Percentiles rank a stretch among this genome's conserved stretches.
Conservation (phyloP, 1,139 yeast genomes). For the Candida neerlandica region DNA sequence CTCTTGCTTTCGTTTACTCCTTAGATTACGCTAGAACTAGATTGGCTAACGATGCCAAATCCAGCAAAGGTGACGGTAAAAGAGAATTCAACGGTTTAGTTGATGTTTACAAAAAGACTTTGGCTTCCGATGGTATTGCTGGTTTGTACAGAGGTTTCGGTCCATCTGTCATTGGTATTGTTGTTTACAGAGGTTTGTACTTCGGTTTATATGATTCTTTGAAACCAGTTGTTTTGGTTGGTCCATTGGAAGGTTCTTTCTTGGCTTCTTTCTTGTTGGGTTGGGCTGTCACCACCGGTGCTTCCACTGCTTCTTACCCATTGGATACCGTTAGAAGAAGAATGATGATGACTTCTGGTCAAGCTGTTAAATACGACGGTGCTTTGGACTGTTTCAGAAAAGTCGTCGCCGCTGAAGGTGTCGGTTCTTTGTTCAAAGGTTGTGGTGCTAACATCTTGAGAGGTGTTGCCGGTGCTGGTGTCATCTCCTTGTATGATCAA, state of each 20-base stretch:
- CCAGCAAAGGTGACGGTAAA: constrained; percentile 45
- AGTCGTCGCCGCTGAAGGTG: constrained; percentile 57
- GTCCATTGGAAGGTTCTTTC: constrained; percentile 59
- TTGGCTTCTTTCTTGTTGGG: constrained; percentile 57
- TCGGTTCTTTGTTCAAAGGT: constrained; percentile 54
- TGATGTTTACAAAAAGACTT: constrained; percentile 56
- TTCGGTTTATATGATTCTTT: constrained; percentile 57
- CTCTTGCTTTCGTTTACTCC: constrained; percentile 56
- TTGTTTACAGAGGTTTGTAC: constrained; percentile 60
- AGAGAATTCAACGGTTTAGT: constrained; percentile 57
- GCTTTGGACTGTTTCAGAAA: constrained; percentile 51
- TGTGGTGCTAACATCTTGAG: constrained; percentile 60
- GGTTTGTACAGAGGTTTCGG: constrained; percentile 63
- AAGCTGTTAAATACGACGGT: constrained; percentile 56
- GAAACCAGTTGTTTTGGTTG: constrained; percentile 56
- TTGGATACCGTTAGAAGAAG: constrained; percentile 58
- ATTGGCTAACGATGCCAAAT: constrained; percentile 58
- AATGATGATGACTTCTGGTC: constrained; percentile 62
- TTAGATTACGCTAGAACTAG: constrained; percentile 59
- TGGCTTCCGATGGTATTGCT: constrained; percentile 57
- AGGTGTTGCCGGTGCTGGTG: constrained; percentile 63
- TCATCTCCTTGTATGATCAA: constrained; percentile 56
- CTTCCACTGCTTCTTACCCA: constrained; percentile 58
- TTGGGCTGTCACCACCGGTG: constrained; percentile 59
- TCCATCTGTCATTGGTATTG: constrained; percentile 55